Evolutionary conservation across 2,329 filamentous ascomycete genomes (phyloP), one percentile per base, ranked within the genome.

Genomic region (Didymella segeticola): DNA sequence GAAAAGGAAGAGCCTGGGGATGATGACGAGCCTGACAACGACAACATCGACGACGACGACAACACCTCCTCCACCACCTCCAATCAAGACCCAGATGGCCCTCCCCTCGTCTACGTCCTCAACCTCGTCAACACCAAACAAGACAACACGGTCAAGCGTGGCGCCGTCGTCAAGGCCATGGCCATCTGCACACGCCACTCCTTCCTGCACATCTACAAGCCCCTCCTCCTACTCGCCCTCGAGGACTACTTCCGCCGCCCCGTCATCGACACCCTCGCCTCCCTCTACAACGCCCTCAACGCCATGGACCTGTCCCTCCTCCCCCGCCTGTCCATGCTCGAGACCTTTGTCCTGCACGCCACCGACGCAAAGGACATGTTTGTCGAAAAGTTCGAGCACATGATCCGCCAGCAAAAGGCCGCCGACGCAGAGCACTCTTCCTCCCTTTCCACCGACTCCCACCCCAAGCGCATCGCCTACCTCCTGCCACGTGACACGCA

Each of bases 151-250:
- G 91, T 91, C 41, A 96, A 95, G 77, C 82, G 95, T 83, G 95
- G 95, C 53, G 95, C 95, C 17, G 84, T 97, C 43, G 93, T 98
- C 53, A 98, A 98, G 74, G 91, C 95, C 34, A 99, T 99, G 95
- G 95, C 95, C 25, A 97, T 99, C 64, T 99, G 95, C 80, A 99
- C 95, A 7, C 83, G 95, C 36, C 95, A 99, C 79, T 93, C 95
- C 3, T 99, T 99, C 76, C 79, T 99, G 63, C 95, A 99, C 77
- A 99, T 99, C 60, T 99, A 99, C 80, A 99, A 99, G 90, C 95
- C 95, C 23, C 82, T 99, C 31, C 82, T 99, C 45, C 80, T 99
- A 30, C 79, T 99, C 36, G 95, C 95, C 0, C 81, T 99, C 46
- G 93, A 99, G 69, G 93, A 98, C 71, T 99, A 99, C 75, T 99